Base-by-base conservation (phyloP, 2,329 filamentous ascomycete genomes). In the Epichloe brachyelytri region DNA sequence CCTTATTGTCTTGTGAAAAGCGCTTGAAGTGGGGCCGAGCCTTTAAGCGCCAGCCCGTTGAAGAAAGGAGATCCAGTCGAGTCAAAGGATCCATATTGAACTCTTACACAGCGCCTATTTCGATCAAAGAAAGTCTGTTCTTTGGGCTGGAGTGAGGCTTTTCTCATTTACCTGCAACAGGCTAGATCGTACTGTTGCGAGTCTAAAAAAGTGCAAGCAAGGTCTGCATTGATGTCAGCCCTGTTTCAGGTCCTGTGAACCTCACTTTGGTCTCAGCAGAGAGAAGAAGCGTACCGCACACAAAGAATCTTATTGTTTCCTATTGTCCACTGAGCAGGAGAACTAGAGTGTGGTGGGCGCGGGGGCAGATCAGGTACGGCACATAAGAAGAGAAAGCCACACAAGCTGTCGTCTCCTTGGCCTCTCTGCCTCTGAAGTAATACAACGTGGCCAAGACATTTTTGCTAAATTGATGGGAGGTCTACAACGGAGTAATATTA, bases 1-100 rank as follows among this genome's bases (percentile, higher is more conserved):
- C n/a, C 40, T 17, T 37, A 36, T 30, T 30, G 39, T 37, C 40
- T 38, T 17, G 7, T 39, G 26, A 15, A 30, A 7, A 19, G 40
- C 48, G 14, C 15, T 30, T 22, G 33, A 38, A 38, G 48, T 38
- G 48, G 48, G 48, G 40, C 30, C 14, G 33, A 4, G 33, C 4
- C 5, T 37, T 38, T 43, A 43, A 37, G 40, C 38, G 40, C 48
- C 48, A 12, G 19, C 30, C 17, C 14, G 38, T 20, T 34, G 26
- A 33, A 37, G 15, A 48, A 48, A 48, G 37, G 17, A 34, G 22
- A 20, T 41, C 48, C 48, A 49, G 48, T 49, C 40, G 11, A 43
- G 40, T 36, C 33, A 36, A 36, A 43, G 48, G 17, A 30, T 7
- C 48, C 11, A 19, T 26, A 10, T 37, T 37, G 8, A 44, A 20